Evolutionary conservation across 78 protist species (phyloP).

Genomic region (Dictyostelium brefeldianum): DNA sequence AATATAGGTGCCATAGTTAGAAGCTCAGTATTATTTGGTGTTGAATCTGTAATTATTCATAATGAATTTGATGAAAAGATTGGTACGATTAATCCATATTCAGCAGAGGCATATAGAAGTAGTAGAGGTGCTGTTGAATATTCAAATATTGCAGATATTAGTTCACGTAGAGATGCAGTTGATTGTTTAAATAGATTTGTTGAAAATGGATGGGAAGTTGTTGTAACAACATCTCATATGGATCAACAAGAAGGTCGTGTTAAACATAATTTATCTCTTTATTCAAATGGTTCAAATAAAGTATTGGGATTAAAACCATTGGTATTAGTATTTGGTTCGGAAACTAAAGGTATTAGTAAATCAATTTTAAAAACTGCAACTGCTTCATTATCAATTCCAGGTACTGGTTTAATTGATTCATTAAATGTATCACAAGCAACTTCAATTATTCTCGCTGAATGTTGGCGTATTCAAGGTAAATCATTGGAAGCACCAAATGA

Average conservation of each 20-base stretch:
- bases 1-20: conserved; percentile 57
- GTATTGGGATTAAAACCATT: conserved; percentile 40
- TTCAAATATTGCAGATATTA: conserved; percentile 7
- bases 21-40: conserved; percentile 55
- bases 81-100: conserved; percentile 36
- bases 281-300: background rate
- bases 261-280: background rate
- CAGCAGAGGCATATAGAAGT: conserved; percentile 17
- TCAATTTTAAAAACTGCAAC: conserved; percentile 1
- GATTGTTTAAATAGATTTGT: conserved; percentile 17
- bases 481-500: background rate
- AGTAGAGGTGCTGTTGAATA: conserved; percentile 76
- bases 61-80: background rate
- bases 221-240: background rate
- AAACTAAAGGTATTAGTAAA: conserved; percentile 30
- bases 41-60: background rate
- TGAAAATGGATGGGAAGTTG: conserved; percentile 38
- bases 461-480: conserved; percentile 66
- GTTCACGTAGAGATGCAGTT: background rate
- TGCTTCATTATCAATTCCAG: conserved; percentile 14
- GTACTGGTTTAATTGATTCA: conserved; percentile 59
- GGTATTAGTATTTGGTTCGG: conserved; percentile 56
- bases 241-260: background rate
- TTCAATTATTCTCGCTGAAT: conserved; percentile 48
- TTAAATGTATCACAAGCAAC: conserved; percentile 69